Percentiles rank a stretch among this genome's conserved stretches.
These are phyloP conservation scores for Phlyctochytrium arcticum DNA, from an alignment of 192 early-diverging fungal species.

Conservation along the genomic window DNA sequence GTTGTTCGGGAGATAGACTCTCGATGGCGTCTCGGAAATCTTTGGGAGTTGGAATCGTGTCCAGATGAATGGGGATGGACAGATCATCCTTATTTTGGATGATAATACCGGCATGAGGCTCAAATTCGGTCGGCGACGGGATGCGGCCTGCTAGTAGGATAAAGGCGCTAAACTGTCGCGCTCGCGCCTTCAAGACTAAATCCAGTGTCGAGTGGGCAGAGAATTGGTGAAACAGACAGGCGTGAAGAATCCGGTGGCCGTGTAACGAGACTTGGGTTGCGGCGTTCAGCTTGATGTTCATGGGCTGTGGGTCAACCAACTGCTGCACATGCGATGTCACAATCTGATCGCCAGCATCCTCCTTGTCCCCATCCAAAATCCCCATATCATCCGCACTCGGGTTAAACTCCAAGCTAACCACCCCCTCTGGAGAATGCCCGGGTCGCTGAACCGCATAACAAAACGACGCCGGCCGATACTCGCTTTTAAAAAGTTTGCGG, in stretches of 20 bases:
- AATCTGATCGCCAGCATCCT: too few relatives aligned
- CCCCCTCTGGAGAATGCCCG: slow-evolving; percentile 24
- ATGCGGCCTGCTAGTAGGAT: too few relatives aligned
- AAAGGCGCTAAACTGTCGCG: too few relatives aligned
- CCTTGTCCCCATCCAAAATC: too few relatives aligned
- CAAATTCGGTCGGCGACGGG: too few relatives aligned
- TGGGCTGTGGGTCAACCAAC: slow-evolving; percentile 6
- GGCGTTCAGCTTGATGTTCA: slow-evolving; percentile 8
- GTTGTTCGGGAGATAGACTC: slow-evolving; percentile 31
- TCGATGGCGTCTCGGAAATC: slow-evolving; percentile 25
- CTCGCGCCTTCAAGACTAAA: too few relatives aligned
- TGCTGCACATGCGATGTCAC: too few relatives aligned
- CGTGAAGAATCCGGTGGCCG: slow-evolving; percentile 23
- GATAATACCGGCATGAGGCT: too few relatives aligned
- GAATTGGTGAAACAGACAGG: slow-evolving; percentile 11
- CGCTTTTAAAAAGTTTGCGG: slow-evolving; percentile 3
- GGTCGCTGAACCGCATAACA: slow-evolving; percentile 24
- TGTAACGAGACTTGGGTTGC: slow-evolving; percentile 11
- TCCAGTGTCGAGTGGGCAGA: too few relatives aligned
- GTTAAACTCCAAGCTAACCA: slow-evolving; percentile 10
- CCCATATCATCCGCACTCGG: too few relatives aligned
- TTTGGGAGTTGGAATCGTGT: slow-evolving; percentile 27
- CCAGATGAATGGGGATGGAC: slow-evolving; percentile 18
- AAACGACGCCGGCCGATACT: slow-evolving; percentile 13
- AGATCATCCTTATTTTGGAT: slow-evolving; percentile 32